A percentile compares a stretch with the other conserved stretches of the same genome.
Conservation (phyloP, 1,284 basidiomycete species). For the Ganoderma multipileum region DNA sequence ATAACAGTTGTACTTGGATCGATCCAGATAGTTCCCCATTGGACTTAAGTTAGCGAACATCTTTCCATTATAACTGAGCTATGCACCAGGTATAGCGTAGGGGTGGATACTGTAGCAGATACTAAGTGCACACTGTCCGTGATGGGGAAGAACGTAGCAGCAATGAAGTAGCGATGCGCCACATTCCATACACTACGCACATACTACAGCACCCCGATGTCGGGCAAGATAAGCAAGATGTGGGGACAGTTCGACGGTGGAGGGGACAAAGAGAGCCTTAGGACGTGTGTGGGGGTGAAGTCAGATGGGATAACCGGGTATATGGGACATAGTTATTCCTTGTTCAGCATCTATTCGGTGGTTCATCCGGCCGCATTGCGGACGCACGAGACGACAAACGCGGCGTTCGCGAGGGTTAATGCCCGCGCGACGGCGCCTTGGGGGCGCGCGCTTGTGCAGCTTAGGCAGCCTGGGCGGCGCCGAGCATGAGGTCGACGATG, state of each 20-base stretch:
- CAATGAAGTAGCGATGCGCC: slow-evolving; percentile 3
- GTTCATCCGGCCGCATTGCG: slow-evolving; percentile 3
- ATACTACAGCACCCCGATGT: slow-evolving; percentile 13
- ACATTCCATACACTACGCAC: slow-evolving; percentile 15
- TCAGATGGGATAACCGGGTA: background rate
- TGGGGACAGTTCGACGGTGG: background rate
- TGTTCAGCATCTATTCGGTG: background rate
- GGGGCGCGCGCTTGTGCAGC: background rate
- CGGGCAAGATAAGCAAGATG: slow-evolving; percentile 5
- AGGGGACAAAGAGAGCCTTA: background rate
- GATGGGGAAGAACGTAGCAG: slow-evolving; percentile 4
- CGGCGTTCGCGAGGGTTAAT: background rate
- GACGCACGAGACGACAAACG: background rate
- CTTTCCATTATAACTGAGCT: slow-evolving; percentile 13
- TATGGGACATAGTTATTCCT: slow-evolving; percentile 5
- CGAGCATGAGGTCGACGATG: slow-evolving; percentile 44
- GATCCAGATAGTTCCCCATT: background rate
- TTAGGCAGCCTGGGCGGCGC: slow-evolving; percentile 31
- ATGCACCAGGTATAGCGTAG: slow-evolving; percentile 14
- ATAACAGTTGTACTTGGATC: background rate
- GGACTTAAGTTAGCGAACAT: background rate
- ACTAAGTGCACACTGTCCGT: slow-evolving; percentile 18
- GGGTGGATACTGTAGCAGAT: slow-evolving; percentile 12
- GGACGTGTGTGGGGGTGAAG: background rate
- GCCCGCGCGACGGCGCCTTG: background rate